phyloP scores from a whole-genome alignment of 2,329 filamentous ascomycete species.

The Trichoderma atroviride region DNA sequence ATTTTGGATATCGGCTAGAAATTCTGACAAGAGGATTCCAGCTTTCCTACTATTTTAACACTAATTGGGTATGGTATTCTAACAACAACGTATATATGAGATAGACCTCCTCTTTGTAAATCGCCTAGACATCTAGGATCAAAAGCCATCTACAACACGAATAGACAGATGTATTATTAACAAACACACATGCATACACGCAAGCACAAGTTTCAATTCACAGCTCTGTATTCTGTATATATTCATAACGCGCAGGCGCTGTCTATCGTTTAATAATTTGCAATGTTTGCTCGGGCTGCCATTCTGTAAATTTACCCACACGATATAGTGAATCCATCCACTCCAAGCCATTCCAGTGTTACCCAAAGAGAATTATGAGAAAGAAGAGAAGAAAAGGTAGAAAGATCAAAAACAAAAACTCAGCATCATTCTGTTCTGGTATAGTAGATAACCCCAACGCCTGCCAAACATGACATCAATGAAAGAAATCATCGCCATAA shows the following conservation, averaged over 20 bases:
- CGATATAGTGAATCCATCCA: neutral
- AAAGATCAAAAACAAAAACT: neutral
- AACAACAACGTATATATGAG: neutral
- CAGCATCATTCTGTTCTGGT: conserved; percentile 26
- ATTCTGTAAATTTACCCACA: conserved; percentile 26
- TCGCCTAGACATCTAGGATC: neutral
- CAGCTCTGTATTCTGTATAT: conserved; percentile 18
- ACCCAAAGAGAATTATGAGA: conserved; percentile 7
- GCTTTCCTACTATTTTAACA: neutral
- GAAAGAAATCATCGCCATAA: neutral
- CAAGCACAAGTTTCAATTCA: neutral
- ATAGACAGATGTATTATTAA: neutral
- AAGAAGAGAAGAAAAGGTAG: neutral
- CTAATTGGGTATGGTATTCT: neutral
- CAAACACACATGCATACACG: neutral
- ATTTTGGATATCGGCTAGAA: neutral
- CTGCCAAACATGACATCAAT: neutral
- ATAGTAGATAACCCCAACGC: conserved; percentile 17
- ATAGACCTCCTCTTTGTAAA: neutral
- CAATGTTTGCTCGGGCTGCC: conserved; percentile 6
- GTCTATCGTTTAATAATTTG: conserved; percentile 24
- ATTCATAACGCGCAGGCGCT: conserved; percentile 24
- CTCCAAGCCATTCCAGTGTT: conserved; percentile 7
- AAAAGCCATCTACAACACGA: neutral
- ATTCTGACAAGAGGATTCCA: neutral